Conservation (phyloP, 495 filamentous ascomycete genomes). For the Penicillium salamii region DNA sequence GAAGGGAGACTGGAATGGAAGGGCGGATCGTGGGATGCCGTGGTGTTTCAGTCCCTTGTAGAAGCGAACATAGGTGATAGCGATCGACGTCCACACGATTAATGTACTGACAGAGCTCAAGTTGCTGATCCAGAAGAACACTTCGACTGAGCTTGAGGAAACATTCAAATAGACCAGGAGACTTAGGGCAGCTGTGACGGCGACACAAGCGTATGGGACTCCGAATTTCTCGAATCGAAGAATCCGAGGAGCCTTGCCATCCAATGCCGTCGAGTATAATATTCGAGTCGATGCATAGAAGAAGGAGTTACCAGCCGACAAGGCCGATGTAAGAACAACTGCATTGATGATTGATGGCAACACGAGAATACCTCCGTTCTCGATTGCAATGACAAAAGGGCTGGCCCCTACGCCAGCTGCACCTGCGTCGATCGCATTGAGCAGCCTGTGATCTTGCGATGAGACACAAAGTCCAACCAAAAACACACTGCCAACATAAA, state of each 20-base stretch:
- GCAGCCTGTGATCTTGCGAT: constrained; percentile 12
- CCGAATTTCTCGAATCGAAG: constrained; percentile 43
- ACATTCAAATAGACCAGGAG: constrained; percentile 32
- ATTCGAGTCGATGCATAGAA: constrained; percentile 70
- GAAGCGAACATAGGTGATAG: constrained; percentile 55
- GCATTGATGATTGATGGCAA: constrained; percentile 74
- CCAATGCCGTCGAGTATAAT: constrained; percentile 64
- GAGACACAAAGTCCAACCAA: constrained; percentile 49
- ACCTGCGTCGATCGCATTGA: constrained; percentile 33
- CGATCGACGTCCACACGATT: constrained; percentile 54
- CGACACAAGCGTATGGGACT: constrained; percentile 40
- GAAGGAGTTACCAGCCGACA: constrained; percentile 68
- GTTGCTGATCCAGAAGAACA: constrained; percentile 53
- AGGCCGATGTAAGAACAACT: constrained; percentile 61
- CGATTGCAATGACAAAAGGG: constrained; percentile 42
- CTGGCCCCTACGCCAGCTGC: constrained; percentile 35
- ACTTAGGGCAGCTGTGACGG: constrained; percentile 19
- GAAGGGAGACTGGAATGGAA: constrained; percentile 48
- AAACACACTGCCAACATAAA: constrained; percentile 61
- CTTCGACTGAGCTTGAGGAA: constrained; percentile 24
- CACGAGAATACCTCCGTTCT: constrained; percentile 56
- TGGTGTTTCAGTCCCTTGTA: constrained; percentile 47
- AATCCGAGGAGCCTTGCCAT: constrained; percentile 61
- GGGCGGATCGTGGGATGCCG: constrained; percentile 35
- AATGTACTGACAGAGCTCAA: constrained; percentile 51